These are phyloP conservation scores for Capsicum rhomboideum DNA, from an alignment of 257 asterid genomes.

Conservation along the genomic window DNA sequence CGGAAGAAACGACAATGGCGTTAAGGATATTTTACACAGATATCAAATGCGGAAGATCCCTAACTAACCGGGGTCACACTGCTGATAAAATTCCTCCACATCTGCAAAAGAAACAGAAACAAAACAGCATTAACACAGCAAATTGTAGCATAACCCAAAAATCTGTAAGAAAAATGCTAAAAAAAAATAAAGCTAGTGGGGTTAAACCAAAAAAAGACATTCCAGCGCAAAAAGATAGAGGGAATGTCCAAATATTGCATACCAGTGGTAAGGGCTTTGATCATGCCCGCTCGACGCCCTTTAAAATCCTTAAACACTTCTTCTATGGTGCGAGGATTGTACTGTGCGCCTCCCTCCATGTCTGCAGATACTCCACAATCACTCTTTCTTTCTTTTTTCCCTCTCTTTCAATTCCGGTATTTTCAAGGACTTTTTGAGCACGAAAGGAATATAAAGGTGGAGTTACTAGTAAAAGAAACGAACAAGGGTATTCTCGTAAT, in stretches of 20 bases:
- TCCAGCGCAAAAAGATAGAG: neutral
- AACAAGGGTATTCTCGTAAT: neutral
- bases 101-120: neutral
- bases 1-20: neutral
- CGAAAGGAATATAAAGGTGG: neutral
- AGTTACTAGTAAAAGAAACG: neutral
- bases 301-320: conserved; percentile 14
- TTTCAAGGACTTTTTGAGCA: neutral
- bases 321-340: conserved; percentile 22
- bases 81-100: conserved; percentile 10
- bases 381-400: neutral
- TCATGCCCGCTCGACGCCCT: conserved; percentile 18
- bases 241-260: neutral
- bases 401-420: neutral
- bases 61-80: conserved; percentile 12
- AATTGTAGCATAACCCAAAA: neutral
- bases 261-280: conserved; percentile 29
- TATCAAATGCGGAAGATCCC: neutral
- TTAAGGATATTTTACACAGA: neutral
- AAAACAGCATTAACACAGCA: neutral
- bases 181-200: neutral
- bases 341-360: conserved; percentile 16
- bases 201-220: neutral
- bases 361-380: neutral
- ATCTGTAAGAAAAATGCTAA: neutral